Evolutionary conservation across 176 grass and related monocot species (phyloP), one percentile per base, ranked within the genome.

Genomic region (Eragrostis curvula): DNA sequence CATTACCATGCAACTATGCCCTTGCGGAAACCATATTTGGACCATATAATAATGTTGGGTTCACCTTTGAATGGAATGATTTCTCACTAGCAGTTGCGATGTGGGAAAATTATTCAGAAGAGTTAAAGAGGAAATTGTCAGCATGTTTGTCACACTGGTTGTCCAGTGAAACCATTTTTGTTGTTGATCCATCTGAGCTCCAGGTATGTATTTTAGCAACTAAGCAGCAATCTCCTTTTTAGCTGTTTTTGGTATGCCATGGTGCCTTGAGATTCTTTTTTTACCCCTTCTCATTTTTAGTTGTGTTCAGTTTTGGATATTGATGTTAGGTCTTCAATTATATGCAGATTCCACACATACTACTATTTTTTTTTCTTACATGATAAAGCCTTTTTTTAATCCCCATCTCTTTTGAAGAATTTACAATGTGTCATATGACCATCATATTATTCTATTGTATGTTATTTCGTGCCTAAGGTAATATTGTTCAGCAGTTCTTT

Each of bases 71-170:
- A n/a, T 95, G 90, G 86, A 75, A 80, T 81, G 88, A 93, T 70
- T 93, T 95, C 67, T 14, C 65, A 57, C 27, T 91, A 56, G 88
- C 88, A 49, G 44, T 86, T 82, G 66, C 45, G 51, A 88, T 60
- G 68, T 90, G 90, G 92, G 84, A 95, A 29, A 94, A 85, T 39
- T 95, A 98, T 79, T 89, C 75, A 46, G 75, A 83, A 86, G 69
- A 89, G 81, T 62, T 95, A 70, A 73, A 18, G 55, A 89, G 64
- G 48, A 71, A 98, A 13, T 72, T 98, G 57, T 75, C 13, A 13
- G 70, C 28, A 73, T 75, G 70, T 65, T 68, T 93, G 87, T 90
- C 90, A 84, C 16, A 57, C 64, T 98, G 96, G 92, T 21, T 88
- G 43, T 88, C 90, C 65, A 85, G 84, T 86, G 74, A 58, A 66